phyloP scores from a whole-genome alignment of 225 moss, liverwort and hornwort genomes.

The Pleurozium schreberi region DNA sequence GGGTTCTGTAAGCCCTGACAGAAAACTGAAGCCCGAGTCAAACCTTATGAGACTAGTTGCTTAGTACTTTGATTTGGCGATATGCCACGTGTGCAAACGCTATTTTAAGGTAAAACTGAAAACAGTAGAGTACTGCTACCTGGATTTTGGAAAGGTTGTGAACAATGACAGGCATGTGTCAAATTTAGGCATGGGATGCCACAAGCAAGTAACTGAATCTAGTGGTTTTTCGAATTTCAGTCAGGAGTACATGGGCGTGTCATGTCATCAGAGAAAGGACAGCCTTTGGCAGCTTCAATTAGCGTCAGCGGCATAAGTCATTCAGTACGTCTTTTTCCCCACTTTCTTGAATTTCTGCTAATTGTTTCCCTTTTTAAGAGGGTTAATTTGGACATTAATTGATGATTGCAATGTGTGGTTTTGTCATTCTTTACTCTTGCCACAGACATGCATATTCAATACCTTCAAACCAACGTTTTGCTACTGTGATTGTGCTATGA shows the following conservation, averaged over 20 bases:
- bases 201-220: background rate
- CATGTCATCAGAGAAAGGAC: constrained; percentile 51
- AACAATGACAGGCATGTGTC: background rate
- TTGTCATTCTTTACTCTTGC: background rate
- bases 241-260: constrained; percentile 85
- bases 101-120: background rate
- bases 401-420: background rate
- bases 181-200: background rate
- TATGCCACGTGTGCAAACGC: background rate
- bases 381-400: background rate
- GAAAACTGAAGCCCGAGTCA: background rate
- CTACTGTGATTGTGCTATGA: background rate
- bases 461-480: background rate
- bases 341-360: background rate
- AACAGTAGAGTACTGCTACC: background rate
- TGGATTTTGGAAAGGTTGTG: background rate
- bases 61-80: background rate
- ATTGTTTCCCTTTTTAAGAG: background rate
- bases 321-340: constrained; percentile 22
- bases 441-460: background rate
- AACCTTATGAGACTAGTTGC: background rate
- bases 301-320: constrained; percentile 48
- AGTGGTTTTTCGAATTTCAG: constrained; percentile 18
- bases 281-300: constrained; percentile 65
- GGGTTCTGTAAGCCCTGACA: background rate